A percentile compares a stretch with the other conserved stretches of the same genome.
These are phyloP conservation scores for Asclepias syriaca DNA, from an alignment of 257 asterid species.

Conservation along the genomic window DNA sequence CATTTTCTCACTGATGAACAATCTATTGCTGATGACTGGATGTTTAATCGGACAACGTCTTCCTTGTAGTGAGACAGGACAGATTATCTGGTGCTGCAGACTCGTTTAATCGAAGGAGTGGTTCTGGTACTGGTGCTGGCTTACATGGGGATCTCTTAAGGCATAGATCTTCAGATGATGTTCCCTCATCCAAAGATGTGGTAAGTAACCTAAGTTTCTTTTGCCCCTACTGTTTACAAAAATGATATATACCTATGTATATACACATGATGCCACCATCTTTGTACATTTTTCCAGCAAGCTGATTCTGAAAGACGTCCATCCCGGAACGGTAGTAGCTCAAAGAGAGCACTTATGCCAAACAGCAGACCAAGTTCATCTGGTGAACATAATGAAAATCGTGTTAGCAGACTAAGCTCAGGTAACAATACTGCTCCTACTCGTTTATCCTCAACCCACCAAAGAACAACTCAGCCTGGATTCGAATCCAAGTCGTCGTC, in stretches of 20 bases:
- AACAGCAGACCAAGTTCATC: slow-evolving; percentile 75
- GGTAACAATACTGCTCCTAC: slow-evolving; percentile 25
- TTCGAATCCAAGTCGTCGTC: slow-evolving; percentile 65
- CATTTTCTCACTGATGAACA: background rate
- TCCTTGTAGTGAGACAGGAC: slow-evolving; percentile 55
- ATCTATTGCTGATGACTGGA: background rate
- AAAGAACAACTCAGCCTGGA: slow-evolving; percentile 47
- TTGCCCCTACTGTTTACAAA: too few species aligned
- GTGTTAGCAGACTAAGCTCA: slow-evolving; percentile 45
- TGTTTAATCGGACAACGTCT: background rate
- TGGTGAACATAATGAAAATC: slow-evolving; percentile 58
- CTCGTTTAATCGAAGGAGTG: slow-evolving; percentile 50
- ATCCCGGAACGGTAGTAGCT: slow-evolving; percentile 52
- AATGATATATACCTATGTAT: too few species aligned
- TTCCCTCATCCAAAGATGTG: slow-evolving; percentile 60
- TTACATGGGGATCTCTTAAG: slow-evolving; percentile 54
- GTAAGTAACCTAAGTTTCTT: slow-evolving; percentile 26
- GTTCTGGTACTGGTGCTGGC: slow-evolving; percentile 36
- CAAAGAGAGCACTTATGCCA: slow-evolving; percentile 57
- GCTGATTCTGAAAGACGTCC: slow-evolving; percentile 51
- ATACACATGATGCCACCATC: too few species aligned
- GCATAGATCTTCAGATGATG: slow-evolving; percentile 51
- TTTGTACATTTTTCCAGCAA: slow-evolving; percentile 36
- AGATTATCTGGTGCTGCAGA: slow-evolving; percentile 58
- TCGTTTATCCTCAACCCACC: slow-evolving; percentile 45